Conservation (phyloP, 495 filamentous ascomycete species). For the Podospora sp. region DNA sequence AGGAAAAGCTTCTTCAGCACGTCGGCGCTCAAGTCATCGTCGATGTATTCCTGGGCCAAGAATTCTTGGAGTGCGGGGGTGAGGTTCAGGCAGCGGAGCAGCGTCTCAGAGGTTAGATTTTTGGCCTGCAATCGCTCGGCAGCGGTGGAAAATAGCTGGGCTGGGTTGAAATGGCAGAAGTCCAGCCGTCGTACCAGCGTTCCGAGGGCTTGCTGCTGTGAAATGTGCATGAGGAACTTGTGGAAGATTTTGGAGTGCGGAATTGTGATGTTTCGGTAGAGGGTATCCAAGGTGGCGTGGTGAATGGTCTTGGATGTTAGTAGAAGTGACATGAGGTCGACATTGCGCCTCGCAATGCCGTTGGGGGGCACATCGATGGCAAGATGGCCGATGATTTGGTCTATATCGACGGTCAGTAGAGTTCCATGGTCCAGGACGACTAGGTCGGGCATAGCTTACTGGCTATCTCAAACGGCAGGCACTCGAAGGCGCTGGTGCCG, state of each 20-base stretch:
- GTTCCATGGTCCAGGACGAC: slow-evolving; percentile 5
- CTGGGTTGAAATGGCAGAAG: slow-evolving; percentile 87
- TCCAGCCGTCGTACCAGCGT: slow-evolving; percentile 80
- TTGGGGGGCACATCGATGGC: slow-evolving; percentile 77
- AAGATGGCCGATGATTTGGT: slow-evolving; percentile 74
- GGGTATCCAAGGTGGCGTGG: slow-evolving; percentile 71
- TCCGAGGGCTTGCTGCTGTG: slow-evolving; percentile 69
- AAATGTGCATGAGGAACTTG: slow-evolving; percentile 78
- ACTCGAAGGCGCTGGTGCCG: slow-evolving; percentile 60
- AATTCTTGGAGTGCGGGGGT: slow-evolving; percentile 80
- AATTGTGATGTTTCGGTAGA: slow-evolving; percentile 83
- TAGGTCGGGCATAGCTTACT: slow-evolving; percentile 53
- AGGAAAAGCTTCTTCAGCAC: slow-evolving; percentile 78
- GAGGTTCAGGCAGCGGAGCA: slow-evolving; percentile 74
- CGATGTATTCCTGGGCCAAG: slow-evolving; percentile 79
- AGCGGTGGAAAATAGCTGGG: slow-evolving; percentile 76
- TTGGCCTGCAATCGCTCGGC: slow-evolving; percentile 79
- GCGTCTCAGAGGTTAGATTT: slow-evolving; percentile 76
- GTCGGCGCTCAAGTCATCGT: slow-evolving; percentile 70
- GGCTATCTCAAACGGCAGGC: slow-evolving; percentile 69
- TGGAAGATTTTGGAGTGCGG: slow-evolving; percentile 85
- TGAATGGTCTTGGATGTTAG: slow-evolving; percentile 76
- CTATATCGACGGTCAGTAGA: slow-evolving; percentile 46
- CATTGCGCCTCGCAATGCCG: slow-evolving; percentile 75
- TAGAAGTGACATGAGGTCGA: slow-evolving; percentile 77